Base-by-base conservation (phyloP, 179 eudicot genomes). In the Drosera spatulata region DNA sequence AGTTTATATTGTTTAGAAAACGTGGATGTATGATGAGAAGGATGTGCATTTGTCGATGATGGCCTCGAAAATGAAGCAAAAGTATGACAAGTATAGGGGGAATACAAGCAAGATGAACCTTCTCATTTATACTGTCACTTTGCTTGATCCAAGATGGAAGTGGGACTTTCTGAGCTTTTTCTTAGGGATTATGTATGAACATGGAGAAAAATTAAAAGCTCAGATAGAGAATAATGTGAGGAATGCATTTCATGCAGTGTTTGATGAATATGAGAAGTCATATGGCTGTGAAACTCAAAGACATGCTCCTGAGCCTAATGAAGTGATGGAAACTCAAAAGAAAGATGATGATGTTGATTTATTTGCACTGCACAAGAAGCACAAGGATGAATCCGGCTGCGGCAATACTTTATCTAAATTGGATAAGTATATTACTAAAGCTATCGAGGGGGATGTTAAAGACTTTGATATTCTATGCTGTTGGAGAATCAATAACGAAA, bases 81-180 rank as follows among this genome's bases (percentile, higher is more conserved):
- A 61, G 50, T 39, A 46, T 66, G 70, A 66, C 15, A 59, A 59
- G 11, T 52, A 66, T 44, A 59, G 59, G 55, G 64, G 55, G 13
- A 53, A 53, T 39, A 10, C 47, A 12, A 10, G 45, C 14, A 67
- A 60, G 47, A 41, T 53, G 39, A 67, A 60, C 54, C 38, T 43
- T 4, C 2, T 60, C 47, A 10, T 67, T 11, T 60, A 43, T 54
- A 15, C 54, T 37, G 60, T 12, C 12, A 22, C 22, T 0, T 7
- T 60, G 37, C 55, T 67, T 40, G 64, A 67, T 53, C 60, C 65
- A 5, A 46, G 54, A 10, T 7, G 11, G 46, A 60, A 48, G 43
- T 10, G 46, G 15, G 7, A 4, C 13, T 48, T 1, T 6, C 9
- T 47, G n/a, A n/a, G n/a, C n/a, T n/a, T n/a, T n/a, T n/a, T n/a